Evolutionary conservation across 1,284 basidiomycete genomes (phyloP).

Genomic region (Puccinia horiana): DNA sequence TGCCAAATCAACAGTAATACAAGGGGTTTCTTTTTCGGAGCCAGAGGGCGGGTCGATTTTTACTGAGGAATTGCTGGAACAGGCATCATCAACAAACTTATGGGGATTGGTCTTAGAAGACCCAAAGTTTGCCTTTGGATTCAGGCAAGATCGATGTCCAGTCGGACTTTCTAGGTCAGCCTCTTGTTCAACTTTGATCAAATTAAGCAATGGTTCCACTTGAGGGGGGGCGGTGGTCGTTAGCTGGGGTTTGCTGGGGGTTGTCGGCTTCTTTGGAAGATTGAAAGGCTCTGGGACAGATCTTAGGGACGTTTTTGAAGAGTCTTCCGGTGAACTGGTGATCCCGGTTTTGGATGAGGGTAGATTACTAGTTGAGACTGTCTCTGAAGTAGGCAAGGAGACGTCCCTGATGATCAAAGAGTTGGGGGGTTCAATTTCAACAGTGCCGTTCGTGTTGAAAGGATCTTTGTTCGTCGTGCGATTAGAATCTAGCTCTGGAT

Average conservation of each 20-base stretch:
- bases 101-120: not conserved
- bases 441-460: not conserved
- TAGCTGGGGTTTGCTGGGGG: constrained; percentile 11
- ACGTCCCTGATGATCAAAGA: not conserved
- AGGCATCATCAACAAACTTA: constrained; percentile 22
- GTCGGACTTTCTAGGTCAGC: not conserved
- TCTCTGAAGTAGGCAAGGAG: not conserved
- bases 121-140: not conserved
- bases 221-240: not conserved
- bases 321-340: not conserved
- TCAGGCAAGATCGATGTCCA: constrained; percentile 19
- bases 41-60: constrained; percentile 7
- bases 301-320: not conserved
- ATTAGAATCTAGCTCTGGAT: constrained; percentile 18
- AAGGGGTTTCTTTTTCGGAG: constrained; percentile 31
- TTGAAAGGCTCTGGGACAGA: not conserved
- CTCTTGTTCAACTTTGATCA: constrained; percentile 14
- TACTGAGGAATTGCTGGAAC: constrained; percentile 27
- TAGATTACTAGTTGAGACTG: not conserved
- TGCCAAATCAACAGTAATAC: constrained; percentile 20
- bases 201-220: constrained; percentile 9
- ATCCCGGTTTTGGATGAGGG: not conserved
- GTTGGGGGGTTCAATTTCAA: constrained; percentile 2
- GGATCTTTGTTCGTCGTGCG: not conserved
- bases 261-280: not conserved